A percentile compares a stretch with the other conserved stretches of the same genome.
These are phyloP conservation scores for Kondoa malvinella DNA, from an alignment of 768 basidiomycete species.

Conservation along the genomic window DNA sequence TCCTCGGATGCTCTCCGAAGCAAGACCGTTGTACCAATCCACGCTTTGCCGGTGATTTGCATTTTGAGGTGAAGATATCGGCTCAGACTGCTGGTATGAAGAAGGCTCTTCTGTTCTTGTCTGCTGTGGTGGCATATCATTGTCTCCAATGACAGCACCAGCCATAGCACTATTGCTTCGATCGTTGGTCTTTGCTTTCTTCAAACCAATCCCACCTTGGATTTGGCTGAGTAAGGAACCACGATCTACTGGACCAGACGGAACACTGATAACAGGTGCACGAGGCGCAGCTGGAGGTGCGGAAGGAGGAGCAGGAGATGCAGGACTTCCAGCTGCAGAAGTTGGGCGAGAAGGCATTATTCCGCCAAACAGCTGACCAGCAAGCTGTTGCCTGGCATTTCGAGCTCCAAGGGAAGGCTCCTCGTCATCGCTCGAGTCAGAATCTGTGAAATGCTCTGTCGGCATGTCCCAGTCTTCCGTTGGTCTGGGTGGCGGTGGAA, in stretches of 20 bases:
- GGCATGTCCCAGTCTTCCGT: constrained; percentile 47
- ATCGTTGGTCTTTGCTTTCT: constrained; percentile 65
- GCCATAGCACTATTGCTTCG: constrained; percentile 52
- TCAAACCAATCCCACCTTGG: constrained; percentile 51
- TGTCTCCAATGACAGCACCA: constrained; percentile 51
- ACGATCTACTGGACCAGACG: constrained; percentile 38
- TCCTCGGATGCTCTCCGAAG: constrained; percentile 43
- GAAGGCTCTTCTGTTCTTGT: neutral
- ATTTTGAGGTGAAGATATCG: constrained; percentile 17
- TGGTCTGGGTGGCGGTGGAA: constrained; percentile 35
- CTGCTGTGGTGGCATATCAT: neutral
- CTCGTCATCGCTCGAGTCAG: constrained; percentile 66
- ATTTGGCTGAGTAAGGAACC: constrained; percentile 61
- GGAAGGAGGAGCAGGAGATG: constrained; percentile 24
- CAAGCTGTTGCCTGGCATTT: constrained; percentile 50
- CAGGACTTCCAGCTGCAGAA: constrained; percentile 23
- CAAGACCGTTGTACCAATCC: constrained; percentile 79
- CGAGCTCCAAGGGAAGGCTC: constrained; percentile 43
- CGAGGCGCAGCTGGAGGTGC: constrained; percentile 26
- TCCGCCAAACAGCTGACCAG: constrained; percentile 58
- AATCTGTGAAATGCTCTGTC: constrained; percentile 48
- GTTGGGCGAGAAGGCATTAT: constrained; percentile 35
- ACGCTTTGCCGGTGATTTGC: constrained; percentile 55
- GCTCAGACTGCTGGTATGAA: neutral
- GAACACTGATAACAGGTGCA: constrained; percentile 31